Evolutionary conservation across 345 rosid genomes (phyloP).

Genomic region (Camelina hispida): DNA sequence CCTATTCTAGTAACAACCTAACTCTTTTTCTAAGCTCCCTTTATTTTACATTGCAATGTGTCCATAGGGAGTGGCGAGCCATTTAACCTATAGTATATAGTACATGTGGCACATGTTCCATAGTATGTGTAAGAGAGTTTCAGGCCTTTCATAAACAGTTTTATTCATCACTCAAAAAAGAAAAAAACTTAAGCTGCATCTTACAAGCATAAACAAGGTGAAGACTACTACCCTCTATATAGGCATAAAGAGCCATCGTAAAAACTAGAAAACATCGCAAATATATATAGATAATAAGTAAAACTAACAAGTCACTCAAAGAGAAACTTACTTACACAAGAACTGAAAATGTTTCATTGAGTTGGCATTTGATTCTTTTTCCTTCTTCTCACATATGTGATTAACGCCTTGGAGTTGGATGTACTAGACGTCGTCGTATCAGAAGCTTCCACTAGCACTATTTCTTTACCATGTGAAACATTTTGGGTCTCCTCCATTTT

Average conservation of each 20-base stretch:
- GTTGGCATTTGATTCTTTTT: neutral
- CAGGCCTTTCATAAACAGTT: neutral
- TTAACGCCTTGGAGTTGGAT: neutral
- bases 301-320: no score
- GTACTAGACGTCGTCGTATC: neutral
- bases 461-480: neutral
- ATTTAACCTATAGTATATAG: no score
- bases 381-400: neutral
- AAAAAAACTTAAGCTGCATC: neutral
- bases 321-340: neutral
- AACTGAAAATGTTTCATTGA: neutral
- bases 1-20: neutral
- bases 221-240: no score
- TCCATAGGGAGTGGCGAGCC: neutral
- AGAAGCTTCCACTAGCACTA: neutral
- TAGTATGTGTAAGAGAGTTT: neutral
- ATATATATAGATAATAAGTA: no score
- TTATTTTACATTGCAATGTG: neutral
- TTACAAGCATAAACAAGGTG: no score
- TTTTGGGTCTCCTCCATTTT: constrained; percentile 5
- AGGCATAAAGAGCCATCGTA: no score
- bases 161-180: neutral
- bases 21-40: neutral
- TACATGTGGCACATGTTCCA: neutral
- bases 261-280: no score